A percentile compares a stretch with the other conserved stretches of the same genome.
Conservation (phyloP, 306 rosid genomes). For the Fagus sylvatica region DNA sequence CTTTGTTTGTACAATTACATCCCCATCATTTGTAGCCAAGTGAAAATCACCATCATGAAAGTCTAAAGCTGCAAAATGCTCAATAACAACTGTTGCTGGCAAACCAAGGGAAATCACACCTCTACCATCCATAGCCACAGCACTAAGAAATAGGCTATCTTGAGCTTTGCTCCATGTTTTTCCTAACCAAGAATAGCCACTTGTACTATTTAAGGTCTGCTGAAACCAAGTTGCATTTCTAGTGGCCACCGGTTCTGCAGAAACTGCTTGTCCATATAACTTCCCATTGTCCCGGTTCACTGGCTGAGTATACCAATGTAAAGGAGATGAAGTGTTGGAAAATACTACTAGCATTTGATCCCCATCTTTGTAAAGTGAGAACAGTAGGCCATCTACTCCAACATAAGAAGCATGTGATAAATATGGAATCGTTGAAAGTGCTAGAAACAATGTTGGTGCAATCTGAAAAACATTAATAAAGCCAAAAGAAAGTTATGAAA, state of each 20-base stretch:
- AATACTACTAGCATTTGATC: conserved; percentile 17
- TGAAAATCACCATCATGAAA: conserved; percentile 25
- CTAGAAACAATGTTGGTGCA: conserved; percentile 22
- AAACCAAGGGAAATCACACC: conserved; percentile 34
- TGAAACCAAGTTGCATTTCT: conserved; percentile 27
- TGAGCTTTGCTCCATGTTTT: conserved; percentile 3
- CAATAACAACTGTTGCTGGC: not conserved
- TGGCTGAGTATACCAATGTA: conserved; percentile 12
- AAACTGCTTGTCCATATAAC: conserved; percentile 7
- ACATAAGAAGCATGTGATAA: conserved; percentile 26
- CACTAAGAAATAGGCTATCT: conserved; percentile 15
- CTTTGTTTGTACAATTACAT: conserved; percentile 13
- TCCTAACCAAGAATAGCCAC: conserved; percentile 22
- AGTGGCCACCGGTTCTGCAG: not conserved
- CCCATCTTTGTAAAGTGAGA: conserved; percentile 6
- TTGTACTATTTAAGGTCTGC: conserved; percentile 23
- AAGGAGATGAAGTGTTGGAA: conserved; percentile 17
- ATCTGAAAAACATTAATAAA: conserved; percentile 23
- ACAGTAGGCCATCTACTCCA: conserved; percentile 17
- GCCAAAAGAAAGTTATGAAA: not conserved
- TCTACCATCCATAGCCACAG: conserved; percentile 16
- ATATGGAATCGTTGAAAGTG: conserved; percentile 21
- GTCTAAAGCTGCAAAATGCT: conserved; percentile 7
- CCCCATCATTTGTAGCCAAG: conserved; percentile 22
- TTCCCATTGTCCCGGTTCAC: conserved; percentile 21